A percentile compares a stretch with the other conserved stretches of the same genome.
phyloP scores from a whole-genome alignment of 495 filamentous ascomycete species.

The Pyrenopolyporus hunteri region DNA sequence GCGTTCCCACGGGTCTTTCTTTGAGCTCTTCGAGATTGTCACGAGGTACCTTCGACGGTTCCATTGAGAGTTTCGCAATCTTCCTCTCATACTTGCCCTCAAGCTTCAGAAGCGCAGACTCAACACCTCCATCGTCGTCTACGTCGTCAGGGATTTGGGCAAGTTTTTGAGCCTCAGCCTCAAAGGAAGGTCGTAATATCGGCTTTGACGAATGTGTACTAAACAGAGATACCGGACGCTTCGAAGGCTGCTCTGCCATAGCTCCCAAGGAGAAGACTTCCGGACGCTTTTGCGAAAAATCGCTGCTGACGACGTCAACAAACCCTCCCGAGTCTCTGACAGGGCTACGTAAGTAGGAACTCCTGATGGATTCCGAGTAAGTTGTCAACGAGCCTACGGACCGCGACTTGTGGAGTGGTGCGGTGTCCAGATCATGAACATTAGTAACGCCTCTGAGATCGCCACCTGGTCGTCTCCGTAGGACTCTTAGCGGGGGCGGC shows the following conservation, averaged over 20 bases:
- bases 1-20: constrained; percentile 15
- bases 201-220: constrained; percentile 78
- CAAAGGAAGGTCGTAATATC: constrained; percentile 83
- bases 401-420: constrained; percentile 62
- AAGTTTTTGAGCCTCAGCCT: constrained; percentile 85
- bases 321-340: constrained; percentile 46
- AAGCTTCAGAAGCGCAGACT: constrained; percentile 88
- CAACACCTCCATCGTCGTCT: constrained; percentile 87
- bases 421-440: constrained; percentile 67
- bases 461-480: constrained; percentile 87
- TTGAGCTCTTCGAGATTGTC: constrained; percentile 20
- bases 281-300: constrained; percentile 46
- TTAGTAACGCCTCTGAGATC: constrained; percentile 81
- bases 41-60: constrained; percentile 35
- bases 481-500: constrained; percentile 61
- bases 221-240: constrained; percentile 64
- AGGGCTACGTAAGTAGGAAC: constrained; percentile 59
- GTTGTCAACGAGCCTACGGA: constrained; percentile 76
- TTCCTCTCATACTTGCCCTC: constrained; percentile 81
- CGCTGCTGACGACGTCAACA: constrained; percentile 52
- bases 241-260: constrained; percentile 56
- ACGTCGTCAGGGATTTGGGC: constrained; percentile 85
- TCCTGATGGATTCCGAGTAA: constrained; percentile 69
- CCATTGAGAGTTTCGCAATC: constrained; percentile 50
- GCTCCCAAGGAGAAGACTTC: constrained; percentile 65